Evolutionary conservation across 2,329 filamentous ascomycete species (phyloP), one percentile per base, ranked within the genome.

Genomic region (Neospermospora avenae): DNA sequence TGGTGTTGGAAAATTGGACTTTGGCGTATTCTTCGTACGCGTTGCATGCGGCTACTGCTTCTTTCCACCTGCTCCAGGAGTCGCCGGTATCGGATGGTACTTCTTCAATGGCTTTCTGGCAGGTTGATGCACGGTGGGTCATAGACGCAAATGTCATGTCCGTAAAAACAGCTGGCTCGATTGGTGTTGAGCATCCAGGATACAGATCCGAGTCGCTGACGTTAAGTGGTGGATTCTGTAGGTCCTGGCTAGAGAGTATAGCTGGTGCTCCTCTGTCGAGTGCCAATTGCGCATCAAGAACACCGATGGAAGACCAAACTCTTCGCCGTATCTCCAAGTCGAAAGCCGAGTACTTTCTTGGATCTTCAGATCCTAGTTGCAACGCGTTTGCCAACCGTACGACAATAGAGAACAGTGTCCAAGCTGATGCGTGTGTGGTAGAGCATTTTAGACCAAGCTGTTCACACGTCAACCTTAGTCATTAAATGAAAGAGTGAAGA

Each of bases 141-240:
- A 61, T 37, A 25, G 54, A 46, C 2, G 49, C 51, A 18, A 61
- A 61, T 3, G 58, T 57, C 58, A 61, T 61, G 35, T 61, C 58
- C 7, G 45, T 61, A 39, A 61, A 61, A 1, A 18, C 45, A 14
- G 14, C 16, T 2, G 46, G 28, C 18, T 18, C 41, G 3, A 25
- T 10, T 28, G 42, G 24, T 22, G 48, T 13, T 7, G 51, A 20
- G 13, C 35, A 51, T n/a, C 10, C 14, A 2, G 31, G 58, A n/a
- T 41, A 49, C 22, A 61, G 10, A 20, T 61, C 58, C 16, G 31
- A 51, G 22, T 61, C 58, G 48, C 57, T 61, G 14, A 57, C 22
- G 41, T 46, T 46, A 2, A 51, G 20, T 24, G 56, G 56, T 16
- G 41, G 13, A 14, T 41, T 14, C 24, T 49, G 37, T 11, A 61